Conservation (phyloP, 2,329 filamentous ascomycete species). For the Camillea tinctor region DNA sequence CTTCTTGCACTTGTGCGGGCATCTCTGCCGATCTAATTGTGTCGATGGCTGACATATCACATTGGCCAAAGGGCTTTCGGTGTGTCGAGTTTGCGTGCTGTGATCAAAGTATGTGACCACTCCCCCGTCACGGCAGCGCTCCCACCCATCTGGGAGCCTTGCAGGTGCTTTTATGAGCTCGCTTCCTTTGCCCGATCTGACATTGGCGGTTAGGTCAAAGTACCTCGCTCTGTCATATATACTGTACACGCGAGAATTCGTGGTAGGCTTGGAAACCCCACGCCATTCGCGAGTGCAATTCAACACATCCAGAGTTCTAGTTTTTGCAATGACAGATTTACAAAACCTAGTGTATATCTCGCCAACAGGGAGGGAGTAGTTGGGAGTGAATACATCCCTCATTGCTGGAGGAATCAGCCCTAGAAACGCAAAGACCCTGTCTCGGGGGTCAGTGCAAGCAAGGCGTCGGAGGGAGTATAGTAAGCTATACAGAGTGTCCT, state of each 20-base stretch:
- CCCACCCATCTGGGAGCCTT: constrained; percentile 13
- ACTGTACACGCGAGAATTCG: constrained; percentile 10
- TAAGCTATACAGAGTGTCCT: constrained; percentile 10
- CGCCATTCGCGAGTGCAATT: constrained; percentile 17
- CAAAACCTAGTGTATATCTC: constrained; percentile 8
- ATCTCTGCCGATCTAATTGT: constrained; percentile 1
- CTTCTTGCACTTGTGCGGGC: constrained; percentile 9
- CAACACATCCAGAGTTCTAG: constrained; percentile 11
- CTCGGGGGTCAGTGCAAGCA: constrained; percentile 14
- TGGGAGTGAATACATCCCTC: constrained; percentile 3
- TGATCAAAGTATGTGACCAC: constrained; percentile 1
- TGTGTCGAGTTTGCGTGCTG: constrained; percentile 5
- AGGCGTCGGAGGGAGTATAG: constrained; percentile 9
- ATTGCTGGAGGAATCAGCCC: constrained; percentile 10
- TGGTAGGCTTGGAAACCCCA: neutral
- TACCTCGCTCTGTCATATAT: constrained; percentile 14
- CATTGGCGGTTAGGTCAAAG: constrained; percentile 8
- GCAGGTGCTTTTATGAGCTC: constrained; percentile 10
- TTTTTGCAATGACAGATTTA: constrained; percentile 8
- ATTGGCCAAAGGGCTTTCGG: constrained; percentile 8
- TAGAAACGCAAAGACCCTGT: constrained; percentile 18
- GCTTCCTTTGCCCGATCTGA: constrained; percentile 4
- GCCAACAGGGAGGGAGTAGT: constrained; percentile 8
- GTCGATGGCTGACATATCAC: neutral
- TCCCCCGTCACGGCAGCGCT: constrained; percentile 7